These are phyloP conservation scores for Penicillium sp. DNA, from an alignment of 2,329 filamentous ascomycete genomes.

Conservation along the genomic window DNA sequence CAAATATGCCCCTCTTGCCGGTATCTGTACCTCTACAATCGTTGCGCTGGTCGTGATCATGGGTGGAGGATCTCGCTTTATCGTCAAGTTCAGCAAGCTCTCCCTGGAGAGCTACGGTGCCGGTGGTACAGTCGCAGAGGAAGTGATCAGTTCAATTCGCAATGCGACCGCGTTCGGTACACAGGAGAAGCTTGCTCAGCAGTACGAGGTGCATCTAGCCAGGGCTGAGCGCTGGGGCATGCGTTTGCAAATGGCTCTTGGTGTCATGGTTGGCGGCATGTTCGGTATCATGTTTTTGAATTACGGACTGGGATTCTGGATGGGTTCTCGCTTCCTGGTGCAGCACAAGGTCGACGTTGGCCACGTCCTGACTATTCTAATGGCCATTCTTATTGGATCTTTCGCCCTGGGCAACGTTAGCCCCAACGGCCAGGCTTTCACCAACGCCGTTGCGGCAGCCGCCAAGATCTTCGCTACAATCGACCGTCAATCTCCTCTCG, in stretches of 20 bases:
- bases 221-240: constrained; percentile 75
- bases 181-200: constrained; percentile 83
- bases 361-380: constrained; percentile 78
- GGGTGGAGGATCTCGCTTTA: constrained; percentile 70
- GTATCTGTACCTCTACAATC: constrained; percentile 83
- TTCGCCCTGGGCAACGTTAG: constrained; percentile 87
- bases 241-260: constrained; percentile 72
- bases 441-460: constrained; percentile 77
- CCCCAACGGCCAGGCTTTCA: constrained; percentile 84
- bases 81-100: constrained; percentile 78
- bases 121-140: constrained; percentile 87
- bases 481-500: constrained; percentile 80
- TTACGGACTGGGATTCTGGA: constrained; percentile 87
- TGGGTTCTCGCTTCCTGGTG: constrained; percentile 75
- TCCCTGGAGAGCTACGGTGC: constrained; percentile 77
- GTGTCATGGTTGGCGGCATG: constrained; percentile 79
- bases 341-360: constrained; percentile 66
- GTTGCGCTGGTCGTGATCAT: constrained; percentile 77
- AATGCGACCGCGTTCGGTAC: constrained; percentile 93
- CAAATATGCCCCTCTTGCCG: constrained; percentile 88
- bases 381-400: constrained; percentile 90
- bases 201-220: constrained; percentile 76
- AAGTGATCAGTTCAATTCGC: constrained; percentile 90
- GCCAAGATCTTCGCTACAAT: constrained; percentile 94
- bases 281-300: constrained; percentile 84